Percentiles rank a stretch among this genome's conserved stretches.
phyloP scores from a whole-genome alignment of 208 protist genomes.

The Trypanosoma scelopori region DNA sequence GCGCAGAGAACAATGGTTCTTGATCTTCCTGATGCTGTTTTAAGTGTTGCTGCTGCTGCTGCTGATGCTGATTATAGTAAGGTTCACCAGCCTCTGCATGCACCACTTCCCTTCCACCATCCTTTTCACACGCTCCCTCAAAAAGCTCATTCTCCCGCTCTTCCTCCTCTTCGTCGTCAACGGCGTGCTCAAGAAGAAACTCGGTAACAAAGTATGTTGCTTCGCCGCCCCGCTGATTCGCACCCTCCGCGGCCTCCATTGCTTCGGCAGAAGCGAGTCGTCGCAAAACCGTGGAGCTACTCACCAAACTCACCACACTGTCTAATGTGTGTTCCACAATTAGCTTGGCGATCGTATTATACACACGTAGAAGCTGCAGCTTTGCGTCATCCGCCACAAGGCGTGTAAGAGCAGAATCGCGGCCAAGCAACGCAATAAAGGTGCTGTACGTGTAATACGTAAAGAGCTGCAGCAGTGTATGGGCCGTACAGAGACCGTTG shows the following conservation, averaged over 20 bases:
- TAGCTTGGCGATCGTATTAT: constrained; percentile 43
- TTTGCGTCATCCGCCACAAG: constrained; percentile 51
- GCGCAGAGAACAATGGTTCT: not conserved
- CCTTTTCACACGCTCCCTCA: too few species aligned
- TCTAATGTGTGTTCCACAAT: constrained; percentile 49
- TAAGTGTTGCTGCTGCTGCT: too few species aligned
- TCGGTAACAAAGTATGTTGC: constrained; percentile 21
- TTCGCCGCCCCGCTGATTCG: not conserved
- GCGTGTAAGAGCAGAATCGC: constrained; percentile 44
- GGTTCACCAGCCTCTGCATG: too few species aligned
- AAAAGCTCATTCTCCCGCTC: not conserved
- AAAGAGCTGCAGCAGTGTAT: constrained; percentile 68
- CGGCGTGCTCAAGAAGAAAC: constrained; percentile 21
- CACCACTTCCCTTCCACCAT: too few species aligned
- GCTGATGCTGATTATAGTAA: too few species aligned
- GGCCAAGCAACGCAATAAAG: constrained; percentile 57
- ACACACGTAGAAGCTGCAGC: constrained; percentile 42
- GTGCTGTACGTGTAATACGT: constrained; percentile 65
- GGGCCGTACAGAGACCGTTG: constrained; percentile 43
- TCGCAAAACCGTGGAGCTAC: constrained; percentile 45
- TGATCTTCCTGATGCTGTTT: not conserved
- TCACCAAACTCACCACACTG: constrained; percentile 47
- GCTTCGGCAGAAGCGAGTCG: constrained; percentile 46
- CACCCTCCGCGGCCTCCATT: constrained; percentile 12
- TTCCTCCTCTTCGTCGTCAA: constrained; percentile 12